phyloP scores from a whole-genome alignment of 495 filamentous ascomycete species.

The Xylaria venustula region DNA sequence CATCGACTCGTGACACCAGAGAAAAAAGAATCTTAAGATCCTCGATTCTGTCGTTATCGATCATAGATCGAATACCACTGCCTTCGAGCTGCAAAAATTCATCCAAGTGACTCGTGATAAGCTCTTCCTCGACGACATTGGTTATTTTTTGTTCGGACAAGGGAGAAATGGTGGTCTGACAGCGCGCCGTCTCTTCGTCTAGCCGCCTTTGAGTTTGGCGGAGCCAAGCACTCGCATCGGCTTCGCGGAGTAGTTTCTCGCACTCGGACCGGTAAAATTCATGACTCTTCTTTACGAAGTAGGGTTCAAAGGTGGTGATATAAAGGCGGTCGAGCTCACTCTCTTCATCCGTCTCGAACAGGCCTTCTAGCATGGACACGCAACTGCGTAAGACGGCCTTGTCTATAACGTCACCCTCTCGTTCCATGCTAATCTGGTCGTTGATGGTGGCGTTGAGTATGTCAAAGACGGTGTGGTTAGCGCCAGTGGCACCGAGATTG shows the following conservation, averaged over 20 bases:
- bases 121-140: slow-evolving; percentile 72
- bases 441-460: slow-evolving; percentile 79
- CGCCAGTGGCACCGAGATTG: slow-evolving; percentile 40
- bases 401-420: slow-evolving; percentile 87
- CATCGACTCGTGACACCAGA: slow-evolving; percentile 75
- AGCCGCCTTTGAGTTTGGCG: slow-evolving; percentile 72
- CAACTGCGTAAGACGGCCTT: slow-evolving; percentile 77
- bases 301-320: slow-evolving; percentile 74
- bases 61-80: slow-evolving; percentile 83
- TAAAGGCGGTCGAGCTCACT: slow-evolving; percentile 78
- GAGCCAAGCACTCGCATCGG: slow-evolving; percentile 81
- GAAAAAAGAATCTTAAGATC: slow-evolving; percentile 76
- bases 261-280: slow-evolving; percentile 78
- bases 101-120: slow-evolving; percentile 71
- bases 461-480: slow-evolving; percentile 56
- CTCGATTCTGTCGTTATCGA: slow-evolving; percentile 79
- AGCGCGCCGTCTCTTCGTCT: slow-evolving; percentile 77
- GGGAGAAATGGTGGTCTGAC: slow-evolving; percentile 69
- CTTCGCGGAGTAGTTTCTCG: slow-evolving; percentile 66
- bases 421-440: slow-evolving; percentile 88
- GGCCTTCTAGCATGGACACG: slow-evolving; percentile 84
- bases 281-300: slow-evolving; percentile 67
- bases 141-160: slow-evolving; percentile 72
- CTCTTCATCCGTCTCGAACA: slow-evolving; percentile 79
- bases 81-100: slow-evolving; percentile 83